Base-by-base conservation (phyloP, 768 basidiomycete species). In the Tricholomella constricta region DNA sequence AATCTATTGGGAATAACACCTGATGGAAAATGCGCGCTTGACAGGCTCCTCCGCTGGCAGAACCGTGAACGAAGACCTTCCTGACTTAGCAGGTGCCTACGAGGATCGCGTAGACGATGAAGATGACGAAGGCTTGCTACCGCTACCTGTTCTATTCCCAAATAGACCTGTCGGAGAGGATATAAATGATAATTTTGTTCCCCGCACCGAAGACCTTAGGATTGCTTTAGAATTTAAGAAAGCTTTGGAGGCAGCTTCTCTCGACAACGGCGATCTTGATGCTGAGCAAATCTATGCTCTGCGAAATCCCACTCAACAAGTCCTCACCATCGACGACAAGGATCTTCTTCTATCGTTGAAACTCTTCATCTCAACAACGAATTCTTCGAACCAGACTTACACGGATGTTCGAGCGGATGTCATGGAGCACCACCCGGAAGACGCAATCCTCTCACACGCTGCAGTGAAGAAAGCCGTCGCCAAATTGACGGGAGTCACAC, bases 401-500 rank as follows among this genome's bases (percentile, higher is more conserved):
- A 48, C 53, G 26, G 42, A 54, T 10, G 22, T 58, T 32, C 41
- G 48, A 2, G 48, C 31, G 12, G 65, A 58, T 2, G 46, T 56
- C 0, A 31, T 62, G 5, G 49, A 55, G 8, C 48, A 48, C 3
- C 46, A 55, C 26, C 58, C 50, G 12, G 38, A 46, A 4, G 44
- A 48, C 31, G 32, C 57, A 10, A 37, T 62, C 15, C 45, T 52
- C 2, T 51, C 60, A 0, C 55, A 54, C 25, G 31, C 57, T 15
- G 38, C 45, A 2, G 48, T 59, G 12, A 58, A 63, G 41, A 26
- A 31, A 15, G 15, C n/a, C 0, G 12, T 64, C 2, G 56, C 32
- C 0, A 40, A 59, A 4, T 15, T 59, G 9, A 63, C 44, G 12
- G 65, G 66, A 4, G 54, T 70, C 5, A 23, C 38, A 23, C 52